A percentile compares a stretch with the other conserved stretches of the same genome.
Evolutionary conservation across 1,284 basidiomycete genomes (phyloP).

Genomic region (Leccinum pallidistipes): DNA sequence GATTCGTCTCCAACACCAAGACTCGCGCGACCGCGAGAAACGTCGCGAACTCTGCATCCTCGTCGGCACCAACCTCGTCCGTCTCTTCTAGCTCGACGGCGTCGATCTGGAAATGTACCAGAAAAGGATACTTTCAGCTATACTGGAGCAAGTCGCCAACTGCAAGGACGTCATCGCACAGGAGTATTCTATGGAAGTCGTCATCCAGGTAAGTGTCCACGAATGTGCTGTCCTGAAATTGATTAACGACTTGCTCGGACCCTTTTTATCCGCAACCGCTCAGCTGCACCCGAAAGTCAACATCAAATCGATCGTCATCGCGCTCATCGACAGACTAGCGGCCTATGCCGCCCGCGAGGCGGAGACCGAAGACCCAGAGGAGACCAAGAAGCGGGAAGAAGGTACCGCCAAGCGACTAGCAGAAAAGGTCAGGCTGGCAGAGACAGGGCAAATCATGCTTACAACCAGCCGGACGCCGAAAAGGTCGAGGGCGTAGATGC

Average conservation of each 20-base stretch:
- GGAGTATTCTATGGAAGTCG: slow-evolving; percentile 95
- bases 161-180: slow-evolving; percentile 98
- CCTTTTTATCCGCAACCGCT: no score
- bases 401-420: slow-evolving; percentile 67
- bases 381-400: no score
- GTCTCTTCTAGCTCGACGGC: slow-evolving; percentile 89
- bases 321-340: no score
- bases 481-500: slow-evolving; percentile 35
- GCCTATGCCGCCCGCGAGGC: no score
- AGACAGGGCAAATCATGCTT: no score
- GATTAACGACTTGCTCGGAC: no score
- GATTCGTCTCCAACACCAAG: slow-evolving; percentile 90
- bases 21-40: slow-evolving; percentile 91
- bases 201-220: no score
- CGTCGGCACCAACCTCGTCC: slow-evolving; percentile 94
- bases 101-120: slow-evolving; percentile 92
- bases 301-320: no score
- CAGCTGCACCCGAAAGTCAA: no score
- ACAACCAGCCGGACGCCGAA: neutral
- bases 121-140: slow-evolving; percentile 79
- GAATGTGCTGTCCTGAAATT: no score
- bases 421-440: slow-evolving; percentile 47
- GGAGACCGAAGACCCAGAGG: no score
- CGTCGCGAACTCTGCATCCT: slow-evolving; percentile 90
- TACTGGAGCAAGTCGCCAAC: slow-evolving; percentile 93